These are phyloP conservation scores for Bonia amplexicaulis DNA, from an alignment of 176 grass and related monocot genomes.

Conservation along the genomic window DNA sequence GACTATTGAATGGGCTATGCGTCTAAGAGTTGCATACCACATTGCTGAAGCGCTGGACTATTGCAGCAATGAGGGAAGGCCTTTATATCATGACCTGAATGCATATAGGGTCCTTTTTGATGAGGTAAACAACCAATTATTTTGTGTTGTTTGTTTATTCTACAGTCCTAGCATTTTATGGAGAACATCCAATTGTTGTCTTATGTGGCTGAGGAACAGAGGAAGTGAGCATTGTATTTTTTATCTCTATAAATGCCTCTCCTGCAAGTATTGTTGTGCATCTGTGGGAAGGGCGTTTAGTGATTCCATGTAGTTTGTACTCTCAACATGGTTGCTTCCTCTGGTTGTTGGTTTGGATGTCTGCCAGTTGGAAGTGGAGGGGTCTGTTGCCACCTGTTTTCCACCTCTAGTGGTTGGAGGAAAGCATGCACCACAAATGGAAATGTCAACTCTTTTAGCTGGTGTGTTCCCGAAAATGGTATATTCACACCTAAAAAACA, in stretches of 20 bases:
- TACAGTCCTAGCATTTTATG: neutral
- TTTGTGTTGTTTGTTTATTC: neutral
- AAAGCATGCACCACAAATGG: neutral
- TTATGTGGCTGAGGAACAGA: neutral
- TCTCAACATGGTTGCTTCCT: neutral
- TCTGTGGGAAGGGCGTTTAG: neutral
- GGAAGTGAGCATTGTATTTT: neutral
- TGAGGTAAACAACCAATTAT: slow-evolving; percentile 40
- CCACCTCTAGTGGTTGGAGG: neutral
- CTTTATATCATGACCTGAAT: slow-evolving; percentile 93
- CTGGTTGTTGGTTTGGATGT: slow-evolving; percentile 2
- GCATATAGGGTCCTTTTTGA: slow-evolving; percentile 96
- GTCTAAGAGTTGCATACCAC: slow-evolving; percentile 79
- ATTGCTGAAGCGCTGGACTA: slow-evolving; percentile 92
- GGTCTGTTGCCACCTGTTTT: neutral
- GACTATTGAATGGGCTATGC: slow-evolving; percentile 99
- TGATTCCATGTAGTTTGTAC: neutral
- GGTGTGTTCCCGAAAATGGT: neutral
- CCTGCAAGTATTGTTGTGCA: neutral
- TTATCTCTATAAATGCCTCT: neutral
- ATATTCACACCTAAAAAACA: neutral
- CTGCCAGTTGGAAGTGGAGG: neutral
- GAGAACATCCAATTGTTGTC: neutral
- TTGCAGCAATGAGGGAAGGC: slow-evolving; percentile 61
- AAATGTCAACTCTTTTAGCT: slow-evolving; percentile 6